Evolutionary conservation across 805 yeast species (phyloP), one percentile per base, ranked within the genome.

Genomic region (Candida succiphila): DNA sequence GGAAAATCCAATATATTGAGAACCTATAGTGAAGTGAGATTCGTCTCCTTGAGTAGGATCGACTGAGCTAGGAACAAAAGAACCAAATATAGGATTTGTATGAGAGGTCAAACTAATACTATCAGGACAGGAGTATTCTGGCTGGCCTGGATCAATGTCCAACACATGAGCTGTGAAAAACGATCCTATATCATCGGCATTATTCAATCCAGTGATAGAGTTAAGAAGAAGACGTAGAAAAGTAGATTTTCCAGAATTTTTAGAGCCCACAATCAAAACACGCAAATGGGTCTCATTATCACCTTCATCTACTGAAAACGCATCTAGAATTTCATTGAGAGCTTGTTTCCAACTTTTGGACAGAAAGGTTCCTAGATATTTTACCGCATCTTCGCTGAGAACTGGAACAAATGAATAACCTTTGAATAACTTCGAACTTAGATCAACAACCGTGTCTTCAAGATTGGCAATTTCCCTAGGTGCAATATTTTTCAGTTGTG

Each of bases 91-190:
- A 1, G 61, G 60, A 5, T 32, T 33, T 0, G 39, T 29, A n/a
- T 62, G 43, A 9, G 40, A 39, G 1, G 70, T 62, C 10, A 82
- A 52, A 0, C 94, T 74, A 3, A 87, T 55, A 28, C 80, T 70
- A 22, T 80, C 87, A 0, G 95, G 92, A 7, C 62, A 61, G 0
- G 87, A 75, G 41, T 67, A 75, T 45, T 83, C 94, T 0, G 94
- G 75, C 49, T 87, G 95, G 1, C 94, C 95, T 0, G 96, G 95
- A 49, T 88, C 97, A 1, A 85, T 50, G 45, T 88, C 96, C 27
- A 88, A 43, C 25, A 76, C 68, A 16, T 68, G 63, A 3, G 78
- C 56, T 0, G 58, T 49, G 0, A 5, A 6, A n/a, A n/a, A n/a
- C 7, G 7, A 12, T n/a, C 10, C 13, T 7, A 5, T 4, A 20